Evolutionary conservation across 2,329 filamentous ascomycete species (phyloP), one percentile per base, ranked within the genome.

Genomic region (Talaromyces sp.): DNA sequence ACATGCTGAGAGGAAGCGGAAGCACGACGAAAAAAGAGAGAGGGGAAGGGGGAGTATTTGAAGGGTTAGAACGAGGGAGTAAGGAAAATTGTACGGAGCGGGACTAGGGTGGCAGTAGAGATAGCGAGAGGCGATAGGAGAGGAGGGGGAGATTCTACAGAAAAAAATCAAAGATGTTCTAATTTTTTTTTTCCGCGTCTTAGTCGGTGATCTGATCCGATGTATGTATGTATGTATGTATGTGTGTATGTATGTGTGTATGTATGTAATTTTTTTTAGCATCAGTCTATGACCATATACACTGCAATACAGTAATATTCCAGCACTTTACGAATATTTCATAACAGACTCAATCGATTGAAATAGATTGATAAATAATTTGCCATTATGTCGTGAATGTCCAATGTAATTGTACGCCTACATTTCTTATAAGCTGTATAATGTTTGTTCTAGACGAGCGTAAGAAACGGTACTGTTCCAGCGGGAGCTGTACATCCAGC

Each of bases 1-100:
- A 79, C 78, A 80, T 80, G 72, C 66, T 79, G 75, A 70, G 63
- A 68, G 61, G 62, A 65, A 66, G 65, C 58, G 61, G 19, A 41
- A 41, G 67, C 56, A 63, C 47, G 67, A 62, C 31, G 39, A 27
- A 31, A 62, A 71, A 70, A 63, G 64, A 65, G 63, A 56, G 45
- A 61, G 59, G 63, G 58, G 31, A 64, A 67, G 65, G 65, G 59
- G 70, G 57, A 66, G 64, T 68, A 63, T 63, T 37, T 56, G 19
- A 62, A 56, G 45, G 8, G 27, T 47, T 19, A 25, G 58, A 22
- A 22, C 22, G 22, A 58, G 61, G 43, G 39, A 37, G 25, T 37
- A 9, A 41, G 50, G 31, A 13, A 37, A 50, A 45, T 22, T 17
- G 35, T 27, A 35, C 22, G 35, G 35, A 50, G 31, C 25, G 39